Conservation (phyloP, 257 asterid genomes). For the Echium plantagineum region DNA sequence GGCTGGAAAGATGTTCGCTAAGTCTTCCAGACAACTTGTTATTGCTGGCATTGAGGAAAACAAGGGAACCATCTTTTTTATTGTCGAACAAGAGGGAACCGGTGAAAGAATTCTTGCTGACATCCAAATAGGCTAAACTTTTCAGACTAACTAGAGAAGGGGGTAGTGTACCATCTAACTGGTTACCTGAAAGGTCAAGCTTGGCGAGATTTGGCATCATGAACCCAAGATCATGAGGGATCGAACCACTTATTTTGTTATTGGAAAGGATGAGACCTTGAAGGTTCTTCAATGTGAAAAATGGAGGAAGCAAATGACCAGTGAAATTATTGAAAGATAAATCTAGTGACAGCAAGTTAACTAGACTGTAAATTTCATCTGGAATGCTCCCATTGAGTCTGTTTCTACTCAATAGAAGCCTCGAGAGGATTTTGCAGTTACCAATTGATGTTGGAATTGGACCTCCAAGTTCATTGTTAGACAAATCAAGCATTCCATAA, state of each 20-base stretch:
- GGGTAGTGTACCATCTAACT: slow-evolving; percentile 45
- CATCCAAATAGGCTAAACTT: slow-evolving; percentile 51
- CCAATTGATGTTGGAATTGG: slow-evolving; percentile 43
- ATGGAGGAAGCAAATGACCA: slow-evolving; percentile 27
- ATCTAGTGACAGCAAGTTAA: slow-evolving; percentile 42
- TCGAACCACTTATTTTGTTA: slow-evolving; percentile 38
- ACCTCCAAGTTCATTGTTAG: slow-evolving; percentile 49
- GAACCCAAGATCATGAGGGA: slow-evolving; percentile 32
- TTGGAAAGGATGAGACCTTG: slow-evolving; percentile 72
- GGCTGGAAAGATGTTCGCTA: slow-evolving; percentile 34
- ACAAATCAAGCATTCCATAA: slow-evolving; percentile 78
- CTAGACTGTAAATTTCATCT: slow-evolving; percentile 33
- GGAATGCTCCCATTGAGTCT: slow-evolving; percentile 70
- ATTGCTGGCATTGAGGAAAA: slow-evolving; percentile 52
- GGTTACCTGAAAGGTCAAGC: slow-evolving; percentile 54
- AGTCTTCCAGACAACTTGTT: slow-evolving; percentile 40
- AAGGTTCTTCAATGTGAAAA: slow-evolving; percentile 32
- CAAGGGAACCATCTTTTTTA: slow-evolving; percentile 30
- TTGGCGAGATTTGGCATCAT: slow-evolving; percentile 30
- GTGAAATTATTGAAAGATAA: slow-evolving; percentile 52
- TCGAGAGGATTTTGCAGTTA: slow-evolving; percentile 39
- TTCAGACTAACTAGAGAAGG: slow-evolving; percentile 32
- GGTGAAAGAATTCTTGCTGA: slow-evolving; percentile 48
- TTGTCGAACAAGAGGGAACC: slow-evolving; percentile 26
- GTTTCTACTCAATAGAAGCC: slow-evolving; percentile 43